phyloP scores from a whole-genome alignment of 2,329 filamentous ascomycete species.

The Fusarium acutatum region DNA sequence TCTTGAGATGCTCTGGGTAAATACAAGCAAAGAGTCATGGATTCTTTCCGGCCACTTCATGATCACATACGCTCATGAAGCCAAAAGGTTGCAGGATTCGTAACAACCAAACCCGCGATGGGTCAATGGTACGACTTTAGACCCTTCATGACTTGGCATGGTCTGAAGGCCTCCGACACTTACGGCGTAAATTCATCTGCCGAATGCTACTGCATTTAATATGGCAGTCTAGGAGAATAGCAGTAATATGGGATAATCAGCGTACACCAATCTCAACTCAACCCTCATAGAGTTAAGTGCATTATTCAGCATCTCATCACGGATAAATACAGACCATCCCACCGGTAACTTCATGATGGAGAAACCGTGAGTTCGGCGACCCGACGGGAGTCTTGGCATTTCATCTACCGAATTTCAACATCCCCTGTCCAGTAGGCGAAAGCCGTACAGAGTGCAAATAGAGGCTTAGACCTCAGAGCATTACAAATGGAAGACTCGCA shows the following conservation, averaged over 20 bases:
- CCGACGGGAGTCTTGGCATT: background rate
- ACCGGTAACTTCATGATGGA: constrained; percentile 17
- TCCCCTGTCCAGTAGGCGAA: background rate
- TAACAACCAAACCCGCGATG: background rate
- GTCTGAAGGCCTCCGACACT: constrained; percentile 31
- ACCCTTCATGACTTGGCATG: constrained; percentile 1
- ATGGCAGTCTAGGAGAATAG: background rate
- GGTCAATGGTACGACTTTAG: constrained; percentile 12
- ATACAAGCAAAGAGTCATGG: background rate
- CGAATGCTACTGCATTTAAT: background rate
- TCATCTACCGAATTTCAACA: background rate
- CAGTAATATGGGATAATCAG: background rate
- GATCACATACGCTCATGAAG: background rate
- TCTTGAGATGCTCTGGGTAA: background rate
- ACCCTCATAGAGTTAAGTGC: background rate
- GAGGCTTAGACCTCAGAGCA: background rate
- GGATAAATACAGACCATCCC: constrained; percentile 14
- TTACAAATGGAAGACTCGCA: background rate
- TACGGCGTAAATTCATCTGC: background rate
- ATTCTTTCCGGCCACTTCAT: constrained; percentile 48
- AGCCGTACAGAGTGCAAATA: constrained; percentile 6
- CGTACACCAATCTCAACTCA: background rate
- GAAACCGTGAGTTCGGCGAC: background rate
- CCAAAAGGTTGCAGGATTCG: background rate
- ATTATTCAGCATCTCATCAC: constrained; percentile 24